Evolutionary conservation across 352 stramenopile species (phyloP), one percentile per base, ranked within the genome.

Genomic region (Elongisporangium undulatum): DNA sequence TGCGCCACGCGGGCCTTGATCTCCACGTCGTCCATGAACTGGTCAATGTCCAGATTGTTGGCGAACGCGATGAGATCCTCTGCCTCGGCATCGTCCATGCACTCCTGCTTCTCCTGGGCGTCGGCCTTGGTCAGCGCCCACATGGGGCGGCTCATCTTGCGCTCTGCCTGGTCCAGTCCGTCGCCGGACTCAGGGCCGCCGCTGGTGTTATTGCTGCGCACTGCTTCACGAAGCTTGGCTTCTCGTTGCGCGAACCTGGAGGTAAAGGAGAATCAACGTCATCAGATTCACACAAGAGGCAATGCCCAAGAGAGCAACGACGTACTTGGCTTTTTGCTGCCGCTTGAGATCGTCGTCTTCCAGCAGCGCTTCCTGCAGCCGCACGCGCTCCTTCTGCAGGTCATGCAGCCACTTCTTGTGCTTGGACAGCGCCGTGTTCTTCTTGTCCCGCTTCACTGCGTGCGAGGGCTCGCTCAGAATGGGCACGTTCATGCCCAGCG

Each of bases 21-120:
- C 67, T 95, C 83, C 17, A 94, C 74, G 55, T 98, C 94, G 68
- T 96, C 80, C 71, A 97, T 93, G 75, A 98, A 98, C 75, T 96
- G 85, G 68, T 98, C 94, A 54, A 97, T 93, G 63, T 98, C 86
- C 9, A 98, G 72, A 49, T 92, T 89, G 58, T 97, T 91, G 24
- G 90, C 93, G 73, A 98, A 99, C 21, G 92, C 81, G 16, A 99
- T 85, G 29, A 99, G 75, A 34, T 98, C 85, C 56, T 97, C 87
- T 51, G 89, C 90, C 60, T 96, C 88, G 21, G 86, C 69, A 24
- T 95, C 78, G 63, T 97, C 77, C 38, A 91, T 63, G 10, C 55
- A 71, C 49, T 89, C 77, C 17, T 77, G 72, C 66, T 95, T 95
- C 54, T 87, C 74, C 34, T 97, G 77, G 17, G 84, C 82, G 0